A percentile compares a stretch with the other conserved stretches of the same genome.
Conservation (phyloP, 306 rosid genomes). For the Coriaria nepalensis region DNA sequence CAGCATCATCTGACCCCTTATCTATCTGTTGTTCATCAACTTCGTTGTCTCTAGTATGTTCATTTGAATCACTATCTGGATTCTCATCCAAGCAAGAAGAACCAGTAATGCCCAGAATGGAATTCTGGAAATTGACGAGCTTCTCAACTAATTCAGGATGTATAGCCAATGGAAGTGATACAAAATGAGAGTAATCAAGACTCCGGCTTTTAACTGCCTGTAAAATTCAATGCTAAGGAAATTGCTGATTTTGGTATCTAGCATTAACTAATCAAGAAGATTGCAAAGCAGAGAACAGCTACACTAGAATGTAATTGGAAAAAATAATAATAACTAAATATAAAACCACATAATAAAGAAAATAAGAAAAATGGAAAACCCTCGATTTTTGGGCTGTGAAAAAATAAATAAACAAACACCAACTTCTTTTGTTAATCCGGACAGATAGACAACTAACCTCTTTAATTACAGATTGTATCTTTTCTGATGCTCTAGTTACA, state of each 20-base stretch:
- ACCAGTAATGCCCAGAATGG: conserved; percentile 40
- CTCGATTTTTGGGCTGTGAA: not conserved
- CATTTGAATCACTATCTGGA: conserved; percentile 31
- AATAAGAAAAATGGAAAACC: not conserved
- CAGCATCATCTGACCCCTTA: conserved; percentile 41
- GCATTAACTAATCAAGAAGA: not conserved
- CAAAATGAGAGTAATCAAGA: conserved; percentile 83
- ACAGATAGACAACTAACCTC: conserved; percentile 41
- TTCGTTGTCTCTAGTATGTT: conserved; percentile 29
- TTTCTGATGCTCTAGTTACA: conserved; percentile 55
- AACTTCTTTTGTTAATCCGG: conserved; percentile 13
- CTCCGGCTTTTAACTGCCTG: conserved; percentile 63
- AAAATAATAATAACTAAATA: conserved; percentile 1
- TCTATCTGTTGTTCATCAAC: conserved; percentile 29
- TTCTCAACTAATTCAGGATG: conserved; percentile 76
- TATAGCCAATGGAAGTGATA: conserved; percentile 90
- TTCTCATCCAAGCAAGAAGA: conserved; percentile 26
- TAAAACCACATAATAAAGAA: not conserved
- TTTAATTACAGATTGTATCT: conserved; percentile 53
- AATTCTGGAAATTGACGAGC: conserved; percentile 59
- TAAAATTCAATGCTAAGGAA: conserved; percentile 1
- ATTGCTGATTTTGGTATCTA: not conserved
- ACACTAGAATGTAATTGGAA: not conserved
- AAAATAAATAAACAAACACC: not conserved
- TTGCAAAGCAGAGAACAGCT: too few species aligned